Evolutionary conservation across 106 monocot species (phyloP).

Genomic region (Ottelia alismoides): DNA sequence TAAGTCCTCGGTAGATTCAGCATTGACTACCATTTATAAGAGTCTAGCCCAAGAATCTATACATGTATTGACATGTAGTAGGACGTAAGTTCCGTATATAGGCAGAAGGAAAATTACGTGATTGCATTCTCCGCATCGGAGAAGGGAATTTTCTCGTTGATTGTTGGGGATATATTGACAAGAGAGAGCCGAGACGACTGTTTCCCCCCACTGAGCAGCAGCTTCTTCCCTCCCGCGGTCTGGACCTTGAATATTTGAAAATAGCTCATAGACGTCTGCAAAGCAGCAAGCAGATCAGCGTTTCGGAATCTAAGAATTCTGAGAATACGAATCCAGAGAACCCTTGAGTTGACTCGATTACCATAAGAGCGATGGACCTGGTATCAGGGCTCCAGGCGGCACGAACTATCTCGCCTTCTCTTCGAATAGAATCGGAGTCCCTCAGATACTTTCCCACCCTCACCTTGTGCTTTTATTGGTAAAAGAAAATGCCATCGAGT

Average conservation of each 20-base stretch:
- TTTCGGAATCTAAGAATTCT: not conserved
- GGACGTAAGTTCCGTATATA: no score
- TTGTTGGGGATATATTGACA: conserved; percentile 53
- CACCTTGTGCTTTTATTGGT: conserved; percentile 87
- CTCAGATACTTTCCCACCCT: conserved; percentile 55
- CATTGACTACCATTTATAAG: no score
- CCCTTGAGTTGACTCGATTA: no score
- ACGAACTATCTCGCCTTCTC: conserved; percentile 64
- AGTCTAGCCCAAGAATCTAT: no score
- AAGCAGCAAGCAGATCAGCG: not conserved
- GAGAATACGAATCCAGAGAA: not conserved
- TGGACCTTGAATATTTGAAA: conserved; percentile 81
- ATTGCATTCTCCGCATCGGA: conserved; percentile 33
- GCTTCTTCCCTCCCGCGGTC: conserved; percentile 60
- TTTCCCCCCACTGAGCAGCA: conserved; percentile 64
- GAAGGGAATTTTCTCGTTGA: conserved; percentile 67
- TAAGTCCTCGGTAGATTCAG: no score
- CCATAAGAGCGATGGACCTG: conserved; percentile 63
- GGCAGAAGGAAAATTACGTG: no score
- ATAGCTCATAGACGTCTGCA: conserved; percentile 69
- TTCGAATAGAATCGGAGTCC: conserved; percentile 34
- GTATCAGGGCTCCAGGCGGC: conserved; percentile 92
- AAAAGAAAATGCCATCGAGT: no score
- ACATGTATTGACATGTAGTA: no score
- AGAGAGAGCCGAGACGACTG: conserved; percentile 57